Percentiles rank a stretch among this genome's conserved stretches.
These are phyloP conservation scores for Carex littledalei DNA, from an alignment of 176 grass and related monocot species.

Conservation along the genomic window DNA sequence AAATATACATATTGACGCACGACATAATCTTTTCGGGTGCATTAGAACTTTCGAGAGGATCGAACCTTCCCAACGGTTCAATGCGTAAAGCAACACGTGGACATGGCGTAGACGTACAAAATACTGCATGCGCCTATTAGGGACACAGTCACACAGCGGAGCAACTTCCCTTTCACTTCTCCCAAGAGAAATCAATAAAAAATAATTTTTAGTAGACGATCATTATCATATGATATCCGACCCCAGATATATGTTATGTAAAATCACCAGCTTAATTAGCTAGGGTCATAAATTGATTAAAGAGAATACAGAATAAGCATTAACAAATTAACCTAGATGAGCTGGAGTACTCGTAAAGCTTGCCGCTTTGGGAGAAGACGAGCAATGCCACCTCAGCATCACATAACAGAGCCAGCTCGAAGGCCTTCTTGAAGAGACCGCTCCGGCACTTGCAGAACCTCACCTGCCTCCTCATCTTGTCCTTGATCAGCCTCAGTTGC, in stretches of 20 bases:
- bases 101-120: neutral
- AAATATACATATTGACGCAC: no score
- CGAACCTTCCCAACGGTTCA: no score
- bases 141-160: no score
- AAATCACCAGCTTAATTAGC: neutral
- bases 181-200: neutral
- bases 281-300: no score
- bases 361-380: constrained; percentile 58
- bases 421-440: constrained; percentile 63
- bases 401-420: constrained; percentile 58
- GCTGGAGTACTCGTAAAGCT: constrained; percentile 38
- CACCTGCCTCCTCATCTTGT: constrained; percentile 61
- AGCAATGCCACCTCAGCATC: constrained; percentile 48
- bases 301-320: neutral
- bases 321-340: constrained; percentile 14
- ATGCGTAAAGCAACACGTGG: neutral
- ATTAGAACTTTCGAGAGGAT: no score
- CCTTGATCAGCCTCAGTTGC: constrained; percentile 56
- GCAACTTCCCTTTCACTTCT: neutral
- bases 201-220: no score
- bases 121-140: neutral
- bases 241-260: no score
- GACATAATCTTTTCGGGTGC: no score
- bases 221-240: no score
- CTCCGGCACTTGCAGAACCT: constrained; percentile 61